Evolutionary conservation across 495 filamentous ascomycete genomes (phyloP), one percentile per base, ranked within the genome.

Genomic region (Clohesyomyces aquaticus): DNA sequence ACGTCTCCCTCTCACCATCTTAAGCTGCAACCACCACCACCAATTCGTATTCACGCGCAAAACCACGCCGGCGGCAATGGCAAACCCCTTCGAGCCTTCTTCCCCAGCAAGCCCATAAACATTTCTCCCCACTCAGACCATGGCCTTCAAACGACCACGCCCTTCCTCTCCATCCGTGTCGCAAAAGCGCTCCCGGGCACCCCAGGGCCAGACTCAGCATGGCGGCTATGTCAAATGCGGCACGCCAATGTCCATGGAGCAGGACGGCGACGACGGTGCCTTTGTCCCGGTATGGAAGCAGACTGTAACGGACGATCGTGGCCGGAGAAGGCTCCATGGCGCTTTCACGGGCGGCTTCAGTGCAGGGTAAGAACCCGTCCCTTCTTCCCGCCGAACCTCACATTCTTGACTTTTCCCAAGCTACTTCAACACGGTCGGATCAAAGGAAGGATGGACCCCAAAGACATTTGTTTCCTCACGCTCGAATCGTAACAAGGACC

Each of bases 371-470:
- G 83, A 50, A 16, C 14, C 28, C 21, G 21, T 46, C 23, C 66
- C 26, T 18, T 8, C n/a, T 32, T 1, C 10, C 32, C 11, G 25
- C 18, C 32, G 27, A 45, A 18, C 14, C 58, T 50, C 3, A 11
- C 12, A 16, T 10, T 60, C 63, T 65, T 65, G 63, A 63, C 69
- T 61, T 45, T 38, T 55, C 55, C 51, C 58, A 48, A 95, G 91
- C 63, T 97, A 98, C 75, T 98, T 94, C 79, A 98, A 98, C 72
- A 96, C 91, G 11, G 95, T 96, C 68, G 95, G 94, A 27, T 96
- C 91, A 8, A 98, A 98, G 77, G 93, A 98, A 82, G 94, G 94
- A 77, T 98, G 93, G 93, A 88, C 89, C 12, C 94, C 94, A 8
- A 82, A 91, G 12, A 88, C 89, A 4, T 98, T 98, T 71, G 87